A percentile compares a stretch with the other conserved stretches of the same genome.
phyloP scores from a whole-genome alignment of 2,329 filamentous ascomycete species.

The Talaromyces sp. region DNA sequence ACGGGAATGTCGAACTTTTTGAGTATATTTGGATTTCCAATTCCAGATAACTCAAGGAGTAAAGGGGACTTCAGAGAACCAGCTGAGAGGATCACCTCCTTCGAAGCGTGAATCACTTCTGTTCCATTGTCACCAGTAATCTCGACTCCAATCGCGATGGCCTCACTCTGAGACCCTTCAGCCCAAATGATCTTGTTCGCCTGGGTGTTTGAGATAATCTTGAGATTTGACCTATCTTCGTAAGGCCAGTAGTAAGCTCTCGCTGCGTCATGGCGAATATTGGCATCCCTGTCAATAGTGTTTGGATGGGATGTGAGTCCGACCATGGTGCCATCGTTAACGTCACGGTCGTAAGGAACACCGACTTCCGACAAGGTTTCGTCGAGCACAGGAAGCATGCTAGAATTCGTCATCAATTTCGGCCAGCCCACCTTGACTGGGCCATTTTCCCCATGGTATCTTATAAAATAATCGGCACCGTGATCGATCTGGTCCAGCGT shows the following conservation, averaged over 20 bases:
- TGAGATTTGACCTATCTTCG: conserved; percentile 40
- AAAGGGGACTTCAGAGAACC: conserved; percentile 57
- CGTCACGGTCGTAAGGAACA: conserved; percentile 40
- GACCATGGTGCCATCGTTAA: conserved; percentile 44
- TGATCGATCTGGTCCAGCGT: background rate
- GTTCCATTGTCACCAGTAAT: conserved; percentile 27
- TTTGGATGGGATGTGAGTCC: conserved; percentile 44
- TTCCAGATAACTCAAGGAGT: conserved; percentile 58
- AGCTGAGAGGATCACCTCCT: conserved; percentile 59
- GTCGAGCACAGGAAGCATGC: background rate
- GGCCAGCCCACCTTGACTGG: background rate
- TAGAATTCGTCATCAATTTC: background rate
- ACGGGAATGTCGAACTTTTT: conserved; percentile 25
- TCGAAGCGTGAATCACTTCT: conserved; percentile 30
- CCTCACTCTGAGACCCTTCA: conserved; percentile 14
- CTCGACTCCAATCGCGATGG: conserved; percentile 30
- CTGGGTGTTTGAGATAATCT: conserved; percentile 43
- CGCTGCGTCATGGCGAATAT: conserved; percentile 47
- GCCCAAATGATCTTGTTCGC: conserved; percentile 42
- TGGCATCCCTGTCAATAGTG: conserved; percentile 38
- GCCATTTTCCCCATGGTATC: background rate
- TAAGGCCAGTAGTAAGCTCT: conserved; percentile 49
- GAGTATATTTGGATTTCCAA: conserved; percentile 46
- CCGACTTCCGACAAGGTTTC: conserved; percentile 29
- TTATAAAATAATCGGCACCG: background rate